Evolutionary conservation across 306 rosid genomes (phyloP).

Genomic region (Bauhinia variegata): DNA sequence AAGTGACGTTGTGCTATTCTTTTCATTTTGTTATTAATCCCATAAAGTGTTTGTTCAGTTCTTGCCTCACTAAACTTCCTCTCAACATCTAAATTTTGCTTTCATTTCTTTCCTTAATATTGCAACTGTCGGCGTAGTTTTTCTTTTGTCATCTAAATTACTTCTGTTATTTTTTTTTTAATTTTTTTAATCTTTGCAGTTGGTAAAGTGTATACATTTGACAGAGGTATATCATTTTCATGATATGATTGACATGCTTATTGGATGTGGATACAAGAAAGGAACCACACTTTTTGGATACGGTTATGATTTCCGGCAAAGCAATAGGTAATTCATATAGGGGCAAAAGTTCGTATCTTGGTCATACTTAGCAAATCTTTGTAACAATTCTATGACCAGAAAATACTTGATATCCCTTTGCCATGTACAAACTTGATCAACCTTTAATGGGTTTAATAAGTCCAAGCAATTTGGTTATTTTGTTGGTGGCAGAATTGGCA

Average conservation of each 20-base stretch:
- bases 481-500: slow-evolving; percentile 62
- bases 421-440: slow-evolving; percentile 8
- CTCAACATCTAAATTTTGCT: neutral
- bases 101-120: neutral
- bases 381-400: neutral
- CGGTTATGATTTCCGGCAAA: slow-evolving; percentile 95
- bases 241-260: slow-evolving; percentile 87
- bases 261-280: slow-evolving; percentile 77
- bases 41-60: neutral
- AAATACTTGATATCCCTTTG: slow-evolving; percentile 9
- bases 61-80: neutral
- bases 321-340: slow-evolving; percentile 64
- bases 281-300: slow-evolving; percentile 94
- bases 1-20: neutral
- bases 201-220: slow-evolving; percentile 71
- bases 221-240: slow-evolving; percentile 82
- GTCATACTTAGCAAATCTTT: neutral
- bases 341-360: neutral
- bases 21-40: neutral
- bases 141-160: neutral
- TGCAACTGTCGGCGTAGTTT: neutral
- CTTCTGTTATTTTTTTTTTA: slow-evolving; percentile 13
- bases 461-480: slow-evolving; percentile 25
- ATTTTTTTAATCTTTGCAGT: slow-evolving; percentile 52
- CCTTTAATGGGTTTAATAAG: neutral